Percentiles rank a stretch among this genome's conserved stretches.
These are phyloP conservation scores for Fusarium redolens DNA, from an alignment of 2,329 filamentous ascomycete species.

Conservation along the genomic window DNA sequence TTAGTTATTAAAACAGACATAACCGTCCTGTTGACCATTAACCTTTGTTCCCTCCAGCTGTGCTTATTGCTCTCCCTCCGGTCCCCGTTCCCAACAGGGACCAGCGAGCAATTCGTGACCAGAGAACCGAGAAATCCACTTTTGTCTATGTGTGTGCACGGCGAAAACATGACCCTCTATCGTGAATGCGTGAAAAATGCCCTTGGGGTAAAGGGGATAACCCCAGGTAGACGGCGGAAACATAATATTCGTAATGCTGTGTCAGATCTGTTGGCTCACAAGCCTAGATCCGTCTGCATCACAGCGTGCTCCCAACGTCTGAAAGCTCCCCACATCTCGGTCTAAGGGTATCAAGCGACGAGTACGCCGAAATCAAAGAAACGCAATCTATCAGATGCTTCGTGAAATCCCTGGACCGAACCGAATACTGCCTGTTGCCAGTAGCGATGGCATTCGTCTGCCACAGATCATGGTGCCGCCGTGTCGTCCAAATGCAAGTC, in stretches of 20 bases:
- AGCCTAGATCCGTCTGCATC: conserved; percentile 49
- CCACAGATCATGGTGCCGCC: conserved; percentile 57
- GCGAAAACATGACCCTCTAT: conserved; percentile 60
- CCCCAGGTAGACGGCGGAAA: conserved; percentile 54
- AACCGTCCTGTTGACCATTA: conserved; percentile 50
- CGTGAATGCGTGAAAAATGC: conserved; percentile 56
- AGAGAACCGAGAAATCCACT: conserved; percentile 73
- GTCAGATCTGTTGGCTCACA: conserved; percentile 48
- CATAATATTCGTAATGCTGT: conserved; percentile 52
- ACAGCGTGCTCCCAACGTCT: conserved; percentile 54
- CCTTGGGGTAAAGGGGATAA: conserved; percentile 48
- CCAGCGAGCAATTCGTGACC: conserved; percentile 54
- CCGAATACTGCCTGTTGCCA: conserved; percentile 51
- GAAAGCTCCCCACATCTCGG: conserved; percentile 55
- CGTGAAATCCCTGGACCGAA: conserved; percentile 54
- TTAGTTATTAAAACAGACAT: conserved; percentile 48
- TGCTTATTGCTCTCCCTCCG: conserved; percentile 49
- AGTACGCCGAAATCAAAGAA: conserved; percentile 58
- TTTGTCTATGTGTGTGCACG: conserved; percentile 68
- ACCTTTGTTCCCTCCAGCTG: conserved; percentile 48
- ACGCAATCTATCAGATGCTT: conserved; percentile 59
- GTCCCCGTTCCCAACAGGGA: conserved; percentile 48
- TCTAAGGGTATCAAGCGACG: conserved; percentile 60
- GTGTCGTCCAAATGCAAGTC: conserved; percentile 52
- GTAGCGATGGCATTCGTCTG: conserved; percentile 49